Evolutionary conservation across 805 yeast genomes (phyloP).

Genomic region (Starmerella potacharoeniae): DNA sequence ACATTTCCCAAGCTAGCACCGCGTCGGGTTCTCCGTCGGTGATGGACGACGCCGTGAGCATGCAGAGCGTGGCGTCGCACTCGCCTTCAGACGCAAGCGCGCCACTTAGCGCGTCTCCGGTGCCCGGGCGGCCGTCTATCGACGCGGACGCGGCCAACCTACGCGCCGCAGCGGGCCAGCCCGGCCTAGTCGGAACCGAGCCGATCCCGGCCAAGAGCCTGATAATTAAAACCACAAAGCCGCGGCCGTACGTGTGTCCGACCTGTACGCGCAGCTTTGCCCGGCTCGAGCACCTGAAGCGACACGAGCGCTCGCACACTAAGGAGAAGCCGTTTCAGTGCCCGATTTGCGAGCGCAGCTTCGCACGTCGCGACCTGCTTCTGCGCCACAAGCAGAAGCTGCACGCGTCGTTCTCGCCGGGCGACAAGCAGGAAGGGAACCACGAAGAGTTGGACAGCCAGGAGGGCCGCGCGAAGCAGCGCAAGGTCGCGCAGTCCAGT

Average conservation of each 20-base stretch:
- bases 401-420: slow-evolving; percentile 38
- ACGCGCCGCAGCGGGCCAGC: slow-evolving; percentile 13
- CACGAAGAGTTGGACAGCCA: not conserved
- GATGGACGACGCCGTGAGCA: not conserved
- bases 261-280: slow-evolving; percentile 95
- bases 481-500: not conserved
- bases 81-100: not conserved
- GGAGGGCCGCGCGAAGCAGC: not conserved
- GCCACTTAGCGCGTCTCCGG: not conserved
- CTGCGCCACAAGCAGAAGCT: slow-evolving; percentile 90
- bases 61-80: not conserved
- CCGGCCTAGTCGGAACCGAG: slow-evolving; percentile 29
- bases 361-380: slow-evolving; percentile 65
- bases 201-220: slow-evolving; percentile 83
- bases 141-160: slow-evolving; percentile 1
- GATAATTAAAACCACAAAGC: slow-evolving; percentile 78
- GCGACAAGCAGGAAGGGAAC: slow-evolving; percentile 5
- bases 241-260: slow-evolving; percentile 82
- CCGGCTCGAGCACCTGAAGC: slow-evolving; percentile 80
- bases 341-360: slow-evolving; percentile 90
- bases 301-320: slow-evolving; percentile 91
- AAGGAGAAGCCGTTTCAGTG: slow-evolving; percentile 94
- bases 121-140: not conserved
- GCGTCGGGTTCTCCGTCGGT: not conserved
- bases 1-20: not conserved